Percentiles rank a stretch among this genome's conserved stretches.
phyloP scores from a whole-genome alignment of 2,329 filamentous ascomycete species.

The Botrytis tulipae region DNA sequence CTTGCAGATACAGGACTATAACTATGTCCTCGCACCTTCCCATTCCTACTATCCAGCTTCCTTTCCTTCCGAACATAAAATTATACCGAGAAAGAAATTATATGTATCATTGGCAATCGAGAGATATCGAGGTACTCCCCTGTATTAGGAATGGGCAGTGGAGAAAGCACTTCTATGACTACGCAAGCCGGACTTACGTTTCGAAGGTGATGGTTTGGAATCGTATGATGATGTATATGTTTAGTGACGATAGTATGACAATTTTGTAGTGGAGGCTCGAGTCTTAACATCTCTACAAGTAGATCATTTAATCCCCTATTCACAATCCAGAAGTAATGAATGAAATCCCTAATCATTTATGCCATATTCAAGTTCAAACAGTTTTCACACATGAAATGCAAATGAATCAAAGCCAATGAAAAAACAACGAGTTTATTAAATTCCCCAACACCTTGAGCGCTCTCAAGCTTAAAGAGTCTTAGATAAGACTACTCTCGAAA shows the following conservation, averaged over 20 bases:
- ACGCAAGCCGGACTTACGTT: too few species aligned
- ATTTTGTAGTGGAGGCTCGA: too few species aligned
- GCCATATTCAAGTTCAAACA: neutral
- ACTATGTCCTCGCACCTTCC: too few species aligned
- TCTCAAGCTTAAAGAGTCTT: neutral
- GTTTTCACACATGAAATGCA: neutral
- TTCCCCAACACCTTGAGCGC: neutral
- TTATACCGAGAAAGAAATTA: neutral
- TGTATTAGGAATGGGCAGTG: neutral
- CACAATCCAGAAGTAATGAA: neutral
- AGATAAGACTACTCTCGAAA: fast-evolving
- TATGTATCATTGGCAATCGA: neutral
- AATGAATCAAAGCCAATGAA: neutral
- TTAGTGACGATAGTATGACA: neutral
- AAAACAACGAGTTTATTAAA: neutral
- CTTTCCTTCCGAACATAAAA: neutral
- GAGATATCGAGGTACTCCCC: too few species aligned
- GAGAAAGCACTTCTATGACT: neutral
- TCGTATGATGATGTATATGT: neutral
- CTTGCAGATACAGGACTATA: neutral
- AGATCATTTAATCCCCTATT: neutral
- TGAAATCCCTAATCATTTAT: neutral
- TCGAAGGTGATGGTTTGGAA: too few species aligned
- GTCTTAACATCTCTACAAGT: neutral
- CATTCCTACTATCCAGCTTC: neutral